Conservation (phyloP, 768 basidiomycete species). For the Porphyrellus cyaneotinctus region DNA sequence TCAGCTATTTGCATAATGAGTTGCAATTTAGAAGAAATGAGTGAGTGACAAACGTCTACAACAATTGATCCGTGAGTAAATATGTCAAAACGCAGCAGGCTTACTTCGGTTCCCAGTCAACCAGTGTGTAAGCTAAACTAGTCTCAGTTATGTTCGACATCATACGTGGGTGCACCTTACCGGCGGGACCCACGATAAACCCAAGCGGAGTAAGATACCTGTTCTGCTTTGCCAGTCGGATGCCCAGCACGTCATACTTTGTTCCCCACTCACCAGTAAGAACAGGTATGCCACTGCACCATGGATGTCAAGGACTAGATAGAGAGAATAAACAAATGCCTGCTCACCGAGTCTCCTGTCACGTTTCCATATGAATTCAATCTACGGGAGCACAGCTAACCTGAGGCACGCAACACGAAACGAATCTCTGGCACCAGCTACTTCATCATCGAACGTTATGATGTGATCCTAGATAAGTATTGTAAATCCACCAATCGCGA, state of each 20-base stretch:
- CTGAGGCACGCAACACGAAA: not conserved
- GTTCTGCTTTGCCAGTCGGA: slow-evolving; percentile 39
- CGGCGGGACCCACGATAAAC: slow-evolving; percentile 53
- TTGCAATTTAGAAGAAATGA: not conserved
- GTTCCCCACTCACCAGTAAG: slow-evolving; percentile 30
- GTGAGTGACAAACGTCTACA: slow-evolving; percentile 10
- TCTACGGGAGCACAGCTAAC: slow-evolving; percentile 15
- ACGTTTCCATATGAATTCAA: slow-evolving; percentile 38
- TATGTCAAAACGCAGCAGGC: not conserved
- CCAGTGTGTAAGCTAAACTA: slow-evolving; percentile 15
- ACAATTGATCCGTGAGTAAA: not conserved
- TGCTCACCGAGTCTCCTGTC: slow-evolving; percentile 33
- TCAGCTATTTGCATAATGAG: slow-evolving; percentile 34
- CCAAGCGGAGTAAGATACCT: slow-evolving; percentile 61
- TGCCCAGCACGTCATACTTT: not conserved
- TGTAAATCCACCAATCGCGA: slow-evolving; percentile 50
- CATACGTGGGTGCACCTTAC: slow-evolving; percentile 7
- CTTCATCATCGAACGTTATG: slow-evolving; percentile 37
- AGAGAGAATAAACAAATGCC: not conserved
- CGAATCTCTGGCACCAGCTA: slow-evolving; percentile 12
- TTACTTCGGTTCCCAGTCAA: slow-evolving; percentile 13
- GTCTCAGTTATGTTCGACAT: not conserved
- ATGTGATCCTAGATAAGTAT: slow-evolving; percentile 48
- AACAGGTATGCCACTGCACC: slow-evolving; percentile 35
- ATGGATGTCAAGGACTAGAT: not conserved